Base-by-base conservation (phyloP, 1,139 yeast genomes). In the Pichia inconspicua region DNA sequence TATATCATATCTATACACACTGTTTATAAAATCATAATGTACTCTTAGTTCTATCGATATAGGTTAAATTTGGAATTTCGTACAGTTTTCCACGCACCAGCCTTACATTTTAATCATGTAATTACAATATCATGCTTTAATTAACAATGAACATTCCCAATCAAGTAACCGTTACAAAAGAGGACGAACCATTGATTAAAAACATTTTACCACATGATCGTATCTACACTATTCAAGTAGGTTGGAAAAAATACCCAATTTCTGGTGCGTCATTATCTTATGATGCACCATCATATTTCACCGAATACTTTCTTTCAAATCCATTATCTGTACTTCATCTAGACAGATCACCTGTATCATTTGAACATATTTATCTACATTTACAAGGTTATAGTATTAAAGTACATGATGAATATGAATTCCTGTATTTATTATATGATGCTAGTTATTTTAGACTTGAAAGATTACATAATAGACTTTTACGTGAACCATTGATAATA, bases 261-360 rank as follows among this genome's bases (percentile, higher is more conserved):
- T 82, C 92, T 60, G 97, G 96, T 1, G 89, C 92, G 1, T 87
- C 96, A 5, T 65, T 89, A 40, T 84, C 90, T 25, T 85, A 87
- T 1, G 97, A 88, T 66, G 82, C 77, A 0, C 84, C 85, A 3
- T 78, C 84, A 2, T 78, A 78, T 58, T 80, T 80, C 62, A 78
- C 84, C 15, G 61, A 66, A 22, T 79, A 64, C 62, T 80, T 80
- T 54, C 45, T 50, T 2, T 57, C 64, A 17, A 60, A 62, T 35
- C 70, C 57, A 2, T 73, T 72, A 55, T 39, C 69, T 25, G 76
- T 75, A 42, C 70, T 73, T 0, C 63, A 87, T n/a, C 78, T 89
- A 45, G 97, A 89, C 64, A 67, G 96, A 41, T 81, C 83, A n/a
- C 84, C 95, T 0, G 69, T 64, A 4, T 75, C 85, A 0, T 89